Base-by-base conservation (phyloP, 371 early-diverging fungal genomes). In the Haplosporangium sp. region DNA sequence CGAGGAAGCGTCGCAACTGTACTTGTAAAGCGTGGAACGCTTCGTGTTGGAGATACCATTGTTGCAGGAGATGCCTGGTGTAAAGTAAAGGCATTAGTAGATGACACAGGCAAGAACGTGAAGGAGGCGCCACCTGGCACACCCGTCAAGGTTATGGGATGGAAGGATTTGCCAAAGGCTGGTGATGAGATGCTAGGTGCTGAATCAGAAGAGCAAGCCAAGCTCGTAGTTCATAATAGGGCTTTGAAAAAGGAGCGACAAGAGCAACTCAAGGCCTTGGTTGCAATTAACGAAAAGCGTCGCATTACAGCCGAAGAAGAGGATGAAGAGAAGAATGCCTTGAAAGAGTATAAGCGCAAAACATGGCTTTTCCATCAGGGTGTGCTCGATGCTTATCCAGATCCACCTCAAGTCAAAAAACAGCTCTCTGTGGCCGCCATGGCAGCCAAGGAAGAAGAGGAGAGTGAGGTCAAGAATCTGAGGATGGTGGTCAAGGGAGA, bases 151-250 rank as follows among this genome's bases (percentile, higher is more conserved):
- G 90, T 98, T 15, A 90, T 89, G 74, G 99, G 99, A 2, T 98
- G 99, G 98, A 94, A 95, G 76, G 94, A 93, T 17, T 85, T 97
- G 13, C 98, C 98, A 4, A 84, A 84, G 20, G 97, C 97, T 13
- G 99, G 99, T 37, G 97, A 97, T 72, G 88, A 91, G 76, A 96
- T 93, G 61, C 74, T 97, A 11, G 92, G 95, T 53, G 95, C 95
- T 2, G 85, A 85, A 9, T 73, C 74, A 8, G 90, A 95, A 89
- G 87, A 84, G 34, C 85, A 88, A 50, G 98, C 96, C 63, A 96
- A 96, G 83, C 84, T 85, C 0, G 96, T 92, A 0, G 89, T 96
- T 3, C 86, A 84, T 35, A 91, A 90, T 67, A 92, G 97, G 17
- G 61, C 82, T 4, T 86, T 90, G 48, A 89, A 89, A 67, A 84